Evolutionary conservation across 345 rosid species (phyloP).

Genomic region (Eucalyptus regnans): DNA sequence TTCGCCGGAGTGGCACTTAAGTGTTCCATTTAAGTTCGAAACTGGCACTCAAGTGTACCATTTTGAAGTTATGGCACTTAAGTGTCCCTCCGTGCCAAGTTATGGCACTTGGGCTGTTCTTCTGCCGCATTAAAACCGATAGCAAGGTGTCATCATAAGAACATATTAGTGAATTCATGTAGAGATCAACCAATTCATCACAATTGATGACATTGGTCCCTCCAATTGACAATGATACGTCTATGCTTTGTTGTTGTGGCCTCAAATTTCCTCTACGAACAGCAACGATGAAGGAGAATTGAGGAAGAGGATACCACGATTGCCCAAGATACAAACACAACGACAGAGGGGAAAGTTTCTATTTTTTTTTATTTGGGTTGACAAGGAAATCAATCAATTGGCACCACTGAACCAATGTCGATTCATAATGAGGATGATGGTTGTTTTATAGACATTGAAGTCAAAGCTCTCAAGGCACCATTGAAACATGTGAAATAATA

Average conservation of each 20-base stretch:
- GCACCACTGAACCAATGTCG: neutral
- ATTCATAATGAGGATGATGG: neutral
- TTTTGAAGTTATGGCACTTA: no score
- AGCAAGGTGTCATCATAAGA: no score
- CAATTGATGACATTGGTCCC: neutral
- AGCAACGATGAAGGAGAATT: neutral
- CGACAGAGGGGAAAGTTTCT: neutral
- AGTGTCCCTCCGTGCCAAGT: no score
- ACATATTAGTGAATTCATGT: neutral
- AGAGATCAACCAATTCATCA: neutral
- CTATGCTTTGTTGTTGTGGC: neutral
- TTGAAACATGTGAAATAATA: neutral
- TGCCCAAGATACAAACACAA: neutral
- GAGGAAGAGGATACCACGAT: fast-evolving
- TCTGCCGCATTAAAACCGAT: neutral
- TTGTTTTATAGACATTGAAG: no score
- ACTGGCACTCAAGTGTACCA: no score
- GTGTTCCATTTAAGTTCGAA: no score
- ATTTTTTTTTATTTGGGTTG: neutral
- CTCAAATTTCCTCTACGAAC: neutral
- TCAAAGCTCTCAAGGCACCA: neutral
- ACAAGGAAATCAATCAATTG: neutral
- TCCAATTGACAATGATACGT: neutral
- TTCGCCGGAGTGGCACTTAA: no score
- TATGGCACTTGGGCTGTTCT: no score